A percentile compares a stretch with the other conserved stretches of the same genome.
These are phyloP conservation scores for Podila horticola DNA, from an alignment of 192 early-diverging fungal genomes.

Conservation along the genomic window DNA sequence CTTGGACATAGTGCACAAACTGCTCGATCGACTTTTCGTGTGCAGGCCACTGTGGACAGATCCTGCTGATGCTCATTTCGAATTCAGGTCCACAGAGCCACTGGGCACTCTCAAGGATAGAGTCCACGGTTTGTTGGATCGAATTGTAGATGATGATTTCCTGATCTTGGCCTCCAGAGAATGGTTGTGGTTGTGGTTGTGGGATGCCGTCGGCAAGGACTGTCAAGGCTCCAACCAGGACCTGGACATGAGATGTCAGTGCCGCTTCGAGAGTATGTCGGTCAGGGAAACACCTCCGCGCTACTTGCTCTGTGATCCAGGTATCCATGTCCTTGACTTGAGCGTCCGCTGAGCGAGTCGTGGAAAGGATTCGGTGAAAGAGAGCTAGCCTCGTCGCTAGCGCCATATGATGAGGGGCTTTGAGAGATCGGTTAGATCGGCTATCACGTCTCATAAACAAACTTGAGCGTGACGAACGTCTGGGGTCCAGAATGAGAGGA, in stretches of 20 bases:
- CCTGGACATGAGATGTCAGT: constrained; percentile 11
- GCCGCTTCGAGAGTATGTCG: constrained; percentile 24
- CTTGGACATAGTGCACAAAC: constrained; percentile 44
- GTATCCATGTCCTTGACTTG: constrained; percentile 31
- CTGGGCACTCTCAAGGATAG: constrained; percentile 25
- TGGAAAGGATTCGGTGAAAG: constrained; percentile 30
- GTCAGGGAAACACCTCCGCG: constrained; percentile 19
- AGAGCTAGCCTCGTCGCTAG: constrained; percentile 40
- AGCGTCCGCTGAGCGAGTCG: constrained; percentile 19
- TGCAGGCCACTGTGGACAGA: constrained; percentile 35
- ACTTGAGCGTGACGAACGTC: neutral
- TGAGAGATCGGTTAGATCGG: constrained; percentile 4
- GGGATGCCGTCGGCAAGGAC: constrained; percentile 17
- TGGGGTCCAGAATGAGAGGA: constrained; percentile 16
- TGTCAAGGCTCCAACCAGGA: neutral
- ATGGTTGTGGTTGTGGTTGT: constrained; percentile 8
- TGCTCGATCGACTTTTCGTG: constrained; percentile 35
- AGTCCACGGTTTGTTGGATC: constrained; percentile 29
- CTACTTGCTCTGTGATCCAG: constrained; percentile 30
- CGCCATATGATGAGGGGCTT: constrained; percentile 18
- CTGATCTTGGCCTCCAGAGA: constrained; percentile 15
- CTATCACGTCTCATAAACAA: constrained; percentile 37
- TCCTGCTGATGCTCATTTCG: constrained; percentile 44
- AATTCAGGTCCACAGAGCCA: constrained; percentile 50
- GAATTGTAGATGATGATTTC: constrained; percentile 26